Base-by-base conservation (phyloP, 345 rosid genomes). In the Eucalyptus lansdowneana region DNA sequence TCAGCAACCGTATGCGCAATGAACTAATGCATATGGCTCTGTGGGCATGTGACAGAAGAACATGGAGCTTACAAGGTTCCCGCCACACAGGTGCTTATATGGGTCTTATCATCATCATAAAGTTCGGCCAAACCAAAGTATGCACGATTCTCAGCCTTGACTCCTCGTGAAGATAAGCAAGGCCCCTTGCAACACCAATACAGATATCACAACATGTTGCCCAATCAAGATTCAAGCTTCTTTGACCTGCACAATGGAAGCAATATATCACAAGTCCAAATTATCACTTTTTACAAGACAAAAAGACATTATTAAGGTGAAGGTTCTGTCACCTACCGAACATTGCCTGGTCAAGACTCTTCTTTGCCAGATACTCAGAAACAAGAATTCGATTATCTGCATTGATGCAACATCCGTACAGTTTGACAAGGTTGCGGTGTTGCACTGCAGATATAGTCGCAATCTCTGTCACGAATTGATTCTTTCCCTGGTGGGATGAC, bases 91-190 rank as follows among this genome's bases (percentile, higher is more conserved):
- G 94, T 94, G 92, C 96, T 95, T 44, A 94, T 93, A 87, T 93
- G 95, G 24, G 95, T 94, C 90, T 93, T 91, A 49, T 91, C 91
- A 80, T 94, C 96, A 89, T 94, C 93, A 12, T 93, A 95, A 67
- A 94, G 96, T 87, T 94, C 94, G n/a, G 95, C 96, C 91, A 95
- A 87, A 56, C 95, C 96, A 89, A 94, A 95, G 91, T 95, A 53
- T 95, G 94, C 8, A 94, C 92, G 22, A 94, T 93, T 49, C 94
- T 90, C 72, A 89, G 69, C 92, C 96, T 94, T 37, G 97, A 94
- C 62, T 95, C 95, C 89, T 94, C 95, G 10, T 93, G 95, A 69
- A 94, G 95, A 90, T 95, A 95, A 29, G 92, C 90, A 80, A 95
- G 91, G 67, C 96, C 96, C 90, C 95, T 94, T 44, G 94, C 95